Percentiles rank a stretch among this genome's conserved stretches.
Conservation (phyloP, 495 filamentous ascomycete species). For the Rusavskia elegans region DNA sequence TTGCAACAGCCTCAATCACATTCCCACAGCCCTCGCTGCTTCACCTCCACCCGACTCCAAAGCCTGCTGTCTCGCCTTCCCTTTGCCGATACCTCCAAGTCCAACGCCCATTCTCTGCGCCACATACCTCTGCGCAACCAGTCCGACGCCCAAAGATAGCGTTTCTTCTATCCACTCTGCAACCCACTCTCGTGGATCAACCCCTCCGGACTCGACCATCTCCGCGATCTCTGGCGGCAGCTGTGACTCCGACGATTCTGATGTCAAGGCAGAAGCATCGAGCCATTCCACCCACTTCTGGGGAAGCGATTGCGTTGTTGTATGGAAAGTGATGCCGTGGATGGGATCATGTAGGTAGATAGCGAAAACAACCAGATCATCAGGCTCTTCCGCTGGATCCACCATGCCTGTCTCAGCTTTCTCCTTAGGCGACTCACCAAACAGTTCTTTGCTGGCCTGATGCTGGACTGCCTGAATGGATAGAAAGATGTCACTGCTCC, state of each 20-base stretch:
- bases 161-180: constrained; percentile 93
- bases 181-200: constrained; percentile 93
- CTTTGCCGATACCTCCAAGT: constrained; percentile 54
- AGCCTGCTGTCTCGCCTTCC: constrained; percentile 59
- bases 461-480: constrained; percentile 75
- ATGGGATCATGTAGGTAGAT: constrained; percentile 87
- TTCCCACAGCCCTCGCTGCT: constrained; percentile 48
- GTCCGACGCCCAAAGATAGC: constrained; percentile 59
- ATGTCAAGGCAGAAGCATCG: constrained; percentile 48
- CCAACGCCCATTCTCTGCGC: constrained; percentile 92
- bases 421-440: constrained; percentile 39
- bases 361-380: constrained; percentile 59
- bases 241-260: constrained; percentile 16
- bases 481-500: constrained; percentile 88
- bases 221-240: constrained; percentile 74
- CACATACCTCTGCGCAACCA: constrained; percentile 93
- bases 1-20: neutral
- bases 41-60: constrained; percentile 65
- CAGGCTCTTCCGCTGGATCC: constrained; percentile 28
- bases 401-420: constrained; percentile 33
- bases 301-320: constrained; percentile 73
- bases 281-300: constrained; percentile 82
- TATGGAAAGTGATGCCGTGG: constrained; percentile 75
- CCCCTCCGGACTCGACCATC: constrained; percentile 75
- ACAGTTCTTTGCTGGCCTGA: constrained; percentile 44